Evolutionary conservation across 1,284 basidiomycete genomes (phyloP).

Genomic region (Coniferiporia sulphurascens): DNA sequence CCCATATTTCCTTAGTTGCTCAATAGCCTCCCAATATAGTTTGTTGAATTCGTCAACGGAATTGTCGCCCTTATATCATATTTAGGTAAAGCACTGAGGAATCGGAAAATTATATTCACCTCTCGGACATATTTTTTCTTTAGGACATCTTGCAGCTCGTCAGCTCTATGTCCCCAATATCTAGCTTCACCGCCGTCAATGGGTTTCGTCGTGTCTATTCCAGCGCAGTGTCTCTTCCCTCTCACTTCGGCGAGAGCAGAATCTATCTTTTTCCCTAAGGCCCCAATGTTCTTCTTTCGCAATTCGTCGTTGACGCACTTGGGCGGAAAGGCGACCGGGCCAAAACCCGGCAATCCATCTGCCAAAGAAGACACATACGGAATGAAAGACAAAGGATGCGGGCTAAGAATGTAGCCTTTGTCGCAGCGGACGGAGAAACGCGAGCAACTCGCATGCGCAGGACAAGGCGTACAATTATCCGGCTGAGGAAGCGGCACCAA

Average conservation of each 20-base stretch:
- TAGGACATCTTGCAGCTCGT: conserved; percentile 52
- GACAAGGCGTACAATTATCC: conserved; percentile 79
- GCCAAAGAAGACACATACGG: conserved; percentile 37
- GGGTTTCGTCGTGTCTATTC: conserved; percentile 34
- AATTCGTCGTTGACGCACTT: conserved; percentile 80
- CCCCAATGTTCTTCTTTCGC: conserved; percentile 74
- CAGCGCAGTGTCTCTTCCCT: conserved; percentile 67
- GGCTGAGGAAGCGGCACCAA: conserved; percentile 59
- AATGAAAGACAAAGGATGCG: conserved; percentile 55
- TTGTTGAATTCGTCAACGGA: conserved; percentile 58
- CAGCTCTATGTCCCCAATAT: conserved; percentile 67
- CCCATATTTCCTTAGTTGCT: conserved; percentile 77
- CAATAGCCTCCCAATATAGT: conserved; percentile 76
- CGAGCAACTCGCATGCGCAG: conserved; percentile 73
- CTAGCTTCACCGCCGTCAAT: conserved; percentile 62
- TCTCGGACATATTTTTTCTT: conserved; percentile 33
- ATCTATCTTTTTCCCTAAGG: conserved; percentile 72
- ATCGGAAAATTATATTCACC: conserved; percentile 13
- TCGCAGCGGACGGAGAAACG: conserved; percentile 66
- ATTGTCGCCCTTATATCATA: conserved; percentile 23
- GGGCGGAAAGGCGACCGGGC: conserved; percentile 76
- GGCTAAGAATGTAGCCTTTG: conserved; percentile 67
- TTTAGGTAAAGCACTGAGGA: neutral
- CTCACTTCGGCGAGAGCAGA: conserved; percentile 61
- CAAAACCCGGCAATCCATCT: conserved; percentile 76